Conservation (phyloP, 306 rosid genomes). For the Lotus japonicus region DNA sequence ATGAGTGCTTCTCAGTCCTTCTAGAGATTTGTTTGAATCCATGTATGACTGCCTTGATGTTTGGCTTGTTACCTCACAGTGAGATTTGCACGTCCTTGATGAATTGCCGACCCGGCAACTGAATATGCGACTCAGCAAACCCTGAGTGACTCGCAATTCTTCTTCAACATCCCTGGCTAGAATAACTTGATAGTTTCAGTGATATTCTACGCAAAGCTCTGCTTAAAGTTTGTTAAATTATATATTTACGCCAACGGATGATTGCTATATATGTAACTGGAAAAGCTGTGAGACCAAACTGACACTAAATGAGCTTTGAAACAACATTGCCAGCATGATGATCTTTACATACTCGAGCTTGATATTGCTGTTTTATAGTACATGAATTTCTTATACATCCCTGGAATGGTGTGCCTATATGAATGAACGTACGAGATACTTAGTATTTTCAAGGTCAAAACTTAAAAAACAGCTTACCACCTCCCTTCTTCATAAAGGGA, state of each 20-base stretch:
- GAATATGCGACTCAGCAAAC: no score
- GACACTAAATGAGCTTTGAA: constrained; percentile 5
- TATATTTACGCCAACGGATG: neutral
- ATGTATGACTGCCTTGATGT: no score
- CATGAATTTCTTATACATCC: neutral
- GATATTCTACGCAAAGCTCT: no score
- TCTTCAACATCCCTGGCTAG: no score
- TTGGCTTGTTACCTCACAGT: no score
- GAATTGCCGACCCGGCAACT: no score
- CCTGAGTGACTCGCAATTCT: no score
- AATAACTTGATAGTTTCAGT: no score
- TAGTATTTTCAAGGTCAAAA: constrained; percentile 2
- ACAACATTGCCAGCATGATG: neutral
- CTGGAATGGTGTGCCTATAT: neutral
- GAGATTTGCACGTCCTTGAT: no score
- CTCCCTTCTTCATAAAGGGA: neutral
- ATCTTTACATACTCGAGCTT: neutral
- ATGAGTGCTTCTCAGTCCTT: no score
- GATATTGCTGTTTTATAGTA: neutral
- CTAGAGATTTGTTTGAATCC: no score
- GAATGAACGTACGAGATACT: neutral
- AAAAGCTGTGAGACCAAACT: neutral
- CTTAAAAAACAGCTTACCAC: neutral
- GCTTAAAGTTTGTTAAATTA: neutral
- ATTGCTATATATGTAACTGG: neutral